phyloP scores from a whole-genome alignment of 2,329 filamentous ascomycete genomes.

The Trichophyton rubrum region DNA sequence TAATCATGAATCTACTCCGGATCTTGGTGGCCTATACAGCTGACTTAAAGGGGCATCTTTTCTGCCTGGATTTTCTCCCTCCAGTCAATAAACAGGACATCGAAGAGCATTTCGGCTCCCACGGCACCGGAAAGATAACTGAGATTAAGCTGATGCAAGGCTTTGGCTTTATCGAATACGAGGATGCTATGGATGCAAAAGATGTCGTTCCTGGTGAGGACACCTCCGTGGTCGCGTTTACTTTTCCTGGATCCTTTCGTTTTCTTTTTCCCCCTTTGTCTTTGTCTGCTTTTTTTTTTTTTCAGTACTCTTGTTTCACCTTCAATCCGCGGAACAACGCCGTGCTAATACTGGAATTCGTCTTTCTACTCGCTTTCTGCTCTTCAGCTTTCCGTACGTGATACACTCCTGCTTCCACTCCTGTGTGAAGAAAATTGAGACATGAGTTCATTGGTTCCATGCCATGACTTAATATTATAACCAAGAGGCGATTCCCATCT shows the following conservation, averaged over 20 bases:
- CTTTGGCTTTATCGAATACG: constrained; percentile 99
- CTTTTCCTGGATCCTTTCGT: not conserved
- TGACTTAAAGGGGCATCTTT: constrained; percentile 21
- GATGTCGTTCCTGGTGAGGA: constrained; percentile 91
- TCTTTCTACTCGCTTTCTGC: not conserved
- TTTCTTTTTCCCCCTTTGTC: not conserved
- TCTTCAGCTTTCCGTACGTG: constrained; percentile 44
- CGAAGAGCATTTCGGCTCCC: constrained; percentile 85
- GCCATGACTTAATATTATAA: constrained; percentile 11
- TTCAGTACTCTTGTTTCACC: not conserved
- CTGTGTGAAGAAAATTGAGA: not conserved
- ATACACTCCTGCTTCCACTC: constrained; percentile 1
- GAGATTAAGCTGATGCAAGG: constrained; percentile 99
- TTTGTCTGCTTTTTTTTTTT: not conserved
- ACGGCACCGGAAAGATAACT: constrained; percentile 93
- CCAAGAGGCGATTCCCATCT: not conserved
- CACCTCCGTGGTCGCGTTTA: constrained; percentile 9
- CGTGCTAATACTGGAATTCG: constrained; percentile 8
- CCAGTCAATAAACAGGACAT: constrained; percentile 93
- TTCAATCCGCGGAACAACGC: not conserved
- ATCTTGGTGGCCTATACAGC: constrained; percentile 19
- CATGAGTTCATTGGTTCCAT: constrained; percentile 47
- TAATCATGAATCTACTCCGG: constrained; percentile 10
- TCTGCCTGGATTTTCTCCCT: constrained; percentile 26
- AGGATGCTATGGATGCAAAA: constrained; percentile 93